Percentiles rank a stretch among this genome's conserved stretches.
Conservation (phyloP, 106 monocot species). For the Allium fistulosum region DNA sequence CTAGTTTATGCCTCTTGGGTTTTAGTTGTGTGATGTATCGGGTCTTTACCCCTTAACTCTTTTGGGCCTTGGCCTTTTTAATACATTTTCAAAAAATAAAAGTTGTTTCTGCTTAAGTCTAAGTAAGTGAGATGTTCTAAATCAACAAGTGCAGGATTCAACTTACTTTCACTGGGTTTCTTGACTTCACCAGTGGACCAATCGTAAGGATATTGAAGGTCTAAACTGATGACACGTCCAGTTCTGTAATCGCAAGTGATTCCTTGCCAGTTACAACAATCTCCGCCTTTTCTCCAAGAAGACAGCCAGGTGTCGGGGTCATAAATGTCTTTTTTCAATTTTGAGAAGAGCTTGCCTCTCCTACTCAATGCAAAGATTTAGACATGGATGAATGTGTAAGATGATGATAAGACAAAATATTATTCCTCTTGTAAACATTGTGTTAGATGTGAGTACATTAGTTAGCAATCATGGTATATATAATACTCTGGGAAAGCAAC, state of each 20-base stretch:
- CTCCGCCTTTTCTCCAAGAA: constrained; percentile 21
- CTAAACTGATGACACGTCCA: constrained; percentile 14
- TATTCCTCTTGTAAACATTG: no score
- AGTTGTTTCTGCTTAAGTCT: neutral
- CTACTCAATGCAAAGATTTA: neutral
- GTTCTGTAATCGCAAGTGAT: constrained; percentile 21
- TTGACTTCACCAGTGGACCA: no score
- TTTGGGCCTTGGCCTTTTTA: no score
- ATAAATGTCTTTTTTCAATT: constrained; percentile 12
- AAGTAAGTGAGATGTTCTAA: neutral
- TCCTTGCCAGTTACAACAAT: constrained; percentile 41
- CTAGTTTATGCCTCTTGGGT: no score
- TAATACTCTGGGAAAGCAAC: no score
- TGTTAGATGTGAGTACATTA: no score
- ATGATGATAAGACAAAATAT: no score
- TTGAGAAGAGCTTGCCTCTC: constrained; percentile 35
- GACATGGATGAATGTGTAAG: neutral
- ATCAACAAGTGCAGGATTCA: neutral
- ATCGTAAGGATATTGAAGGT: neutral
- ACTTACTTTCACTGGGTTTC: no score
- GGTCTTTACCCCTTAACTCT: no score
- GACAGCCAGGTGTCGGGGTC: constrained; percentile 12
- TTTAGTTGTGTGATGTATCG: no score
- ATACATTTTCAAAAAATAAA: no score
- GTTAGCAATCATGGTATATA: no score